Base-by-base conservation (phyloP, 495 filamentous ascomycete species). In the Staphylotrichum longicolle region DNA sequence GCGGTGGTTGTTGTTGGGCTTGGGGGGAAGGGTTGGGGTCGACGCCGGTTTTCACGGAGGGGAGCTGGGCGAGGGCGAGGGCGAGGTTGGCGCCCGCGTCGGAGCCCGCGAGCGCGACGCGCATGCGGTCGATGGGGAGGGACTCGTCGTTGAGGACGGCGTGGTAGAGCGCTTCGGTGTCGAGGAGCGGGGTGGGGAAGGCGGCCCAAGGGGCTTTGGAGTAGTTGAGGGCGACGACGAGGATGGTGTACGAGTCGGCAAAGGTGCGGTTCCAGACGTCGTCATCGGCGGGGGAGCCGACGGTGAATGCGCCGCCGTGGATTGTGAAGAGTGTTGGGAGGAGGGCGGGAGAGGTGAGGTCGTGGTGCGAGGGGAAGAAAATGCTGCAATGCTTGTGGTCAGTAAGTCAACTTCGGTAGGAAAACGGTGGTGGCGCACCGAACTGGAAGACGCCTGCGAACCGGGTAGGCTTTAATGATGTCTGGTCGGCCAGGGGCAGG, bases 191-290 rank as follows among this genome's bases (percentile, higher is more conserved):
- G 27, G 55, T 55, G 9, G 74, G 74, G 57, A 73, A 77, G 47
- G 67, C 64, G 20, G 67, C 62, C 37, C 48, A 64, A 5, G 74
- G 73, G 0, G 73, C 74, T 52, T 74, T 75, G 64, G 66, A 59
- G 52, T 77, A 77, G 62, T 75, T 72, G 58, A 77, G 70, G 6
- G 64, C 65, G 53, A 77, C 63, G 42, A 77, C 72, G 27, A 77
- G 65, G 47, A 68, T 51, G 7, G 66, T 64, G 64, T 67, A 61
- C 32, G 65, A 50, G 52, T 68, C 69, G 44, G 73, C 70, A 48
- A 75, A 75, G 37, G 62, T 59, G 35, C 65, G 64, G 57, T 77
- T 77, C 73, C 72, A 75, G 7, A 32, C 63, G 62, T 77, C 75
- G 64, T 75, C 71, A 58, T 77, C 72, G n/a, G 61, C 34, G 2